Evolutionary conservation across 176 grass and related monocot species (phyloP).

Genomic region (Lolium multiflorum): DNA sequence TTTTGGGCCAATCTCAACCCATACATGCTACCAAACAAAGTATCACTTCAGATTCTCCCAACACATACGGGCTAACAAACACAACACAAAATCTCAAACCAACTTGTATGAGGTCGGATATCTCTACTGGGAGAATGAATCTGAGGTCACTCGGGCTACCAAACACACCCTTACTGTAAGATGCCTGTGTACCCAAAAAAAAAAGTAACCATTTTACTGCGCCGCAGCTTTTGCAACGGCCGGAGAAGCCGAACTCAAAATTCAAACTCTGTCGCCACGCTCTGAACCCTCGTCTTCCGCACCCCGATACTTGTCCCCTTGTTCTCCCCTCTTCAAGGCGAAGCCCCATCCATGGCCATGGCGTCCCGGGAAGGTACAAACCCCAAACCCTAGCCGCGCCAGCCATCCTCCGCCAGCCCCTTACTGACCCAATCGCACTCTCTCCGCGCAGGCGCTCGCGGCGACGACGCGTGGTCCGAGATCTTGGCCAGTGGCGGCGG

Average conservation of each 20-base stretch:
- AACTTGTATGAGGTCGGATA: no score
- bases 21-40: no score
- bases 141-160: no score
- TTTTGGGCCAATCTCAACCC: no score
- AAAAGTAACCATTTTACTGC: no score
- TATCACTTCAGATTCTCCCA: no score
- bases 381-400: neutral
- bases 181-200: no score
- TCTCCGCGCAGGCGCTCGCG: constrained; percentile 9
- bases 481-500: constrained; percentile 51
- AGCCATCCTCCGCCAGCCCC: neutral
- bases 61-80: no score
- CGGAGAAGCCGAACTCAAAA: constrained; percentile 5
- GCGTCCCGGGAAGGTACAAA: constrained; percentile 51
- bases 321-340: neutral
- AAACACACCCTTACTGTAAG: no score
- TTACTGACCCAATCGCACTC: neutral
- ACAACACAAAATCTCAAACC: no score
- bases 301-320: neutral
- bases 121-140: no score
- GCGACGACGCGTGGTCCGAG: constrained; percentile 71
- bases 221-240: neutral
- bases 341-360: constrained; percentile 62
- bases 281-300: neutral
- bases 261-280: neutral